Percentiles rank a stretch among this genome's conserved stretches.
These are phyloP conservation scores for Stropharia rugosoannulata DNA, from an alignment of 768 basidiomycete species.

Conservation along the genomic window DNA sequence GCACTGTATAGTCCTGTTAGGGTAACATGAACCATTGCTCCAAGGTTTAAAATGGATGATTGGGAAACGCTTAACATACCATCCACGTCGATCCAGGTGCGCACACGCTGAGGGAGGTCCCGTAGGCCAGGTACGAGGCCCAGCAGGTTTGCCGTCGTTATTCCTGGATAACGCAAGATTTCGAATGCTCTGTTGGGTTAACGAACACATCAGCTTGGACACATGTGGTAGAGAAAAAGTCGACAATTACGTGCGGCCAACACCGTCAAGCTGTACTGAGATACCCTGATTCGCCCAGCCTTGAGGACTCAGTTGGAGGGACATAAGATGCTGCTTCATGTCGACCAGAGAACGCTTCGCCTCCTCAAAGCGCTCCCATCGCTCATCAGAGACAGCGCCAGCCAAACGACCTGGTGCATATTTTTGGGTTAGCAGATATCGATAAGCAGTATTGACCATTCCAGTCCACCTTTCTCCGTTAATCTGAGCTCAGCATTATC, in stretches of 20 bases:
- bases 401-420: slow-evolving; percentile 34
- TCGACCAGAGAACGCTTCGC: slow-evolving; percentile 32
- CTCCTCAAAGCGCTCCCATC: slow-evolving; percentile 39
- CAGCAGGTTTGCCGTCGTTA: slow-evolving; percentile 43
- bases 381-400: slow-evolving; percentile 43
- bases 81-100: slow-evolving; percentile 68
- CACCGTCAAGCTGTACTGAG: slow-evolving; percentile 43
- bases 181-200: slow-evolving; percentile 63
- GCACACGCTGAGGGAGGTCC: slow-evolving; percentile 46
- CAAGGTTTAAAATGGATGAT: neutral
- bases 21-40: neutral
- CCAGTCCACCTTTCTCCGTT: slow-evolving; percentile 63
- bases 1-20: slow-evolving; percentile 57
- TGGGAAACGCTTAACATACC: slow-evolving; percentile 40
- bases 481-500: slow-evolving; percentile 88
- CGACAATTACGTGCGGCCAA: slow-evolving; percentile 36
- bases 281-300: slow-evolving; percentile 42
- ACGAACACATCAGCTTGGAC: neutral
- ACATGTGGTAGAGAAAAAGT: neutral
- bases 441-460: neutral
- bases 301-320: slow-evolving; percentile 41
- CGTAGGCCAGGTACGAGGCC: slow-evolving; percentile 48
- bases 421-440: neutral
- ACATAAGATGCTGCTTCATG: slow-evolving; percentile 35
- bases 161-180: slow-evolving; percentile 58